Evolutionary conservation across 2,329 filamentous ascomycete genomes (phyloP), one percentile per base, ranked within the genome.

Genomic region (Trichoderma pleuroti): DNA sequence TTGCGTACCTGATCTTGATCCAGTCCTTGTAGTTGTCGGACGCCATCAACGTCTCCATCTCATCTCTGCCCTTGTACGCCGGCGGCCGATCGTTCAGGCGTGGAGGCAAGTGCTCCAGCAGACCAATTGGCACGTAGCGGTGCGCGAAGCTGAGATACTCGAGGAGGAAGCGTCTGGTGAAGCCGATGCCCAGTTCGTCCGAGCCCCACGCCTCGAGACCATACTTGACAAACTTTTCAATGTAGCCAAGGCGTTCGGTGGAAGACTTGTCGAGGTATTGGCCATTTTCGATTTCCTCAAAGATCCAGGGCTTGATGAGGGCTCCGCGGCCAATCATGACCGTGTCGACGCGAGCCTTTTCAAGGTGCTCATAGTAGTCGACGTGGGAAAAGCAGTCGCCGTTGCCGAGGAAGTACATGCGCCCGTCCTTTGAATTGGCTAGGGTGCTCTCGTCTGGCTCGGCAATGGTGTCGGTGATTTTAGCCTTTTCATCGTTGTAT

Each of bases 241-340:
- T 85, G 77, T 97, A 94, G 42, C 84, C 83, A 34, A 99, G 87
- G 71, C 96, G 92, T 84, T 99, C 95, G 6, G 90, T 87, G 3
- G 95, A 92, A 4, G 93, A 93, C 81, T 99, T 99, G 84, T 99
- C 96, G 49, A 99, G 88, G 78, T 98, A 98, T 81, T 98, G 96
- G 6, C 92, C 92, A 73, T 90, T 88, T 75, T 93, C 89, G 69
- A 99, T 98, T 82, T 99, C 96, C 81, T 99, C 96, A 78, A 98
- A 99, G 73, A 99, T 86, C 96, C 96, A 99, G 1, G 96, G 96
- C 83, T 99, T 99, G 82, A 98, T 93, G 71, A 99, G 87, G 11
- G 96, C 96, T 70, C 96, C 96, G 72, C 96, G 92, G n/a, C 91
- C 96, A 72, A 98, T 90, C 96, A 99, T 98, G 78, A 97, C 92